Evolutionary conservation across 208 protist genomes (phyloP), one percentile per base, ranked within the genome.

Genomic region (Trypanosoma caninum): DNA sequence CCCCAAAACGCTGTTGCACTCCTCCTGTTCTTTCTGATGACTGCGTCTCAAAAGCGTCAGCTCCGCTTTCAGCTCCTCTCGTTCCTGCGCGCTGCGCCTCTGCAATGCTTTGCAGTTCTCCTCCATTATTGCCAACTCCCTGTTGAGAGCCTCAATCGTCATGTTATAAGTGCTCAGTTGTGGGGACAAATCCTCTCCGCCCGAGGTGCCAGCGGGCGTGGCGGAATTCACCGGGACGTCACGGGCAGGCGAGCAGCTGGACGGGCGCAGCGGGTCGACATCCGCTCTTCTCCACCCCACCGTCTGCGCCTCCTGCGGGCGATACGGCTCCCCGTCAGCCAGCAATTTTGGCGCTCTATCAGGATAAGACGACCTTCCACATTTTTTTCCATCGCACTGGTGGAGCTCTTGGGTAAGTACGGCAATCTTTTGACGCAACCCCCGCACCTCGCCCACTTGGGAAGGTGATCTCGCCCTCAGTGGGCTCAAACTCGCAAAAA

Each of bases 1-100:
- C 16, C 69, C 55, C 14, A 92, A 57, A 38, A 86, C 77, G 0
- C 71, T 55, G 58, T 92, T 76, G 47, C 72, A 84, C 41, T 92
- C 85, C 11, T 78, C 63, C 6, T 83, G 55, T 47, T 81, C 69
- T 22, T 65, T 52, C 10, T 35, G 54, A 34, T 66, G 23, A 9
- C 33, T 53, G 20, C 23, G 31, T 14, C 51, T 40, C 20, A 46
- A 33, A 40, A 13, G 11, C 6, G 7, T 7, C 13, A 62, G 16
- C 23, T 76, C 62, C 13, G 48, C 30, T 25, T 41, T 33, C 9
- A 64, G 40, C 6, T 61, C 37, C 18, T 69, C 70, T 18, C 52
- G 50, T 50, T 81, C 70, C 8, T 55, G 57, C 25, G n/a, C 33
- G 23, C 47, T 59, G 16, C 47, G 50, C n/a, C 50, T 59, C 34